phyloP scores from a whole-genome alignment of 2,329 filamentous ascomycete genomes.

The Pochonia chlamydosporia region DNA sequence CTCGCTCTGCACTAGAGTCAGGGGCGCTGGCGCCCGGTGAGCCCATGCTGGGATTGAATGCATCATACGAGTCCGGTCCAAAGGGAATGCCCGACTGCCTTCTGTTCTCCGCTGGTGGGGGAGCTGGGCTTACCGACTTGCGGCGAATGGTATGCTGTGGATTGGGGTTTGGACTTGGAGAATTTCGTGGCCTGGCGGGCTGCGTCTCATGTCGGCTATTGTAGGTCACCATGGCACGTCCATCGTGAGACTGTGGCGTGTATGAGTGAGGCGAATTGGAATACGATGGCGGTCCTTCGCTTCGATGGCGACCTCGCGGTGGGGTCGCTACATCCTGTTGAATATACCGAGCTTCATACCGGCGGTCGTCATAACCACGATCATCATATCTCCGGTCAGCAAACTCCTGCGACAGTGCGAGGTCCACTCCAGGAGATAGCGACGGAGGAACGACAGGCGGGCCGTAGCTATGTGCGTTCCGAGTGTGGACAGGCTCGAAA shows the following conservation, averaged over 20 bases:
- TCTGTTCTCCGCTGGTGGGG: conserved; percentile 42
- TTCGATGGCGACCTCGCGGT: conserved; percentile 34
- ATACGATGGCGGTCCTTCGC: conserved; percentile 22
- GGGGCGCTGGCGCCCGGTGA: conserved; percentile 27
- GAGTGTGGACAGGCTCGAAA: conserved; percentile 26
- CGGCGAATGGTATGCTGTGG: conserved; percentile 52
- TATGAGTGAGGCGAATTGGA: conserved; percentile 24
- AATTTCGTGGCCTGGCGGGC: conserved; percentile 19
- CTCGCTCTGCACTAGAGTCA: conserved; percentile 27
- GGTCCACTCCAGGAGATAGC: conserved; percentile 56
- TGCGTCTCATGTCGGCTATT: conserved; percentile 25
- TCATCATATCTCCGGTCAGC: conserved; percentile 53
- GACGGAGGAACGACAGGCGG: conserved; percentile 48
- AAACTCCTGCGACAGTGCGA: conserved; percentile 49
- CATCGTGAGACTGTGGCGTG: conserved; percentile 37
- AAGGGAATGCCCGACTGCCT: conserved; percentile 61
- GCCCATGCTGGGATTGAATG: conserved; percentile 56
- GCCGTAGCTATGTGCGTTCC: conserved; percentile 30
- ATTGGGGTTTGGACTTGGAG: conserved; percentile 35
- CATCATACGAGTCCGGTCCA: conserved; percentile 69
- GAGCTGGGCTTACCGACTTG: conserved; percentile 70
- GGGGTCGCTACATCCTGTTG: conserved; percentile 32
- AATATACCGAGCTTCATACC: conserved; percentile 36
- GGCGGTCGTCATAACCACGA: conserved; percentile 27
- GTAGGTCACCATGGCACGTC: conserved; percentile 34